Percentiles rank a stretch among this genome's conserved stretches.
phyloP scores from a whole-genome alignment of 1,284 basidiomycete genomes.

The Leccinum subspadiceum region DNA sequence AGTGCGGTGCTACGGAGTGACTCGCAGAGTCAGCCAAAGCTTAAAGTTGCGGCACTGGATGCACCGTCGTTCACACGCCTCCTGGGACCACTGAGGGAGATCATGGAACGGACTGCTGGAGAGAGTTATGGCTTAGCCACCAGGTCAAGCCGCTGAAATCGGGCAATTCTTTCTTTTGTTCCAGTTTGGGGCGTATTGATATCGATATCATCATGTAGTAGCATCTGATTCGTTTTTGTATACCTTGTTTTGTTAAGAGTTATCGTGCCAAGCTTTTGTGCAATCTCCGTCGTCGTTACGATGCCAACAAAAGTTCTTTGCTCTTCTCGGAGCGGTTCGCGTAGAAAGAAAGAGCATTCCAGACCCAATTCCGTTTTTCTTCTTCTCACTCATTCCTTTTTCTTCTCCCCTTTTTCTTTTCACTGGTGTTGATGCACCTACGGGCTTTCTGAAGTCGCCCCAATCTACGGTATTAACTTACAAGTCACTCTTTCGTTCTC shows the following conservation, averaged over 20 bases:
- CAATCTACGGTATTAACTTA: background rate
- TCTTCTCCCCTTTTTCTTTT: background rate
- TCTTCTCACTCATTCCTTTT: background rate
- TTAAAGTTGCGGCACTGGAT: slow-evolving; percentile 92
- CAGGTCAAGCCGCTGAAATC: slow-evolving; percentile 27
- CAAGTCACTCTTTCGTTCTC: slow-evolving; percentile 25
- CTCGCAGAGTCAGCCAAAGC: slow-evolving; percentile 49
- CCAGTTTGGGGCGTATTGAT: slow-evolving; percentile 1
- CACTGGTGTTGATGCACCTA: slow-evolving; percentile 14
- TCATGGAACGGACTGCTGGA: slow-evolving; percentile 82
- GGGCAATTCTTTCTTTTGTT: background rate
- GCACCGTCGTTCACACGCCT: slow-evolving; percentile 93
- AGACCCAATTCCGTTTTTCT: background rate
- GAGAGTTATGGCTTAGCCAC: slow-evolving; percentile 44
- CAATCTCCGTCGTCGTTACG: slow-evolving; percentile 19
- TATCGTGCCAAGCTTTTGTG: background rate
- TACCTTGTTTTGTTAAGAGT: slow-evolving; percentile 4
- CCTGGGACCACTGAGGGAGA: slow-evolving; percentile 85
- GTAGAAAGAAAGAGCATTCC: slow-evolving; percentile 5
- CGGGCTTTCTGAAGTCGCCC: too few relatives aligned
- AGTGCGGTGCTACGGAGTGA: slow-evolving; percentile 67
- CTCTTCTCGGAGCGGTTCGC: background rate
- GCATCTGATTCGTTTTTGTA: slow-evolving; percentile 3
- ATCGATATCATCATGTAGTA: slow-evolving; percentile 8
- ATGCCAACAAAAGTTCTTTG: slow-evolving; percentile 28